Evolutionary conservation across 2,329 filamentous ascomycete species (phyloP), one percentile per base, ranked within the genome.

Genomic region (Xylariales sp.): DNA sequence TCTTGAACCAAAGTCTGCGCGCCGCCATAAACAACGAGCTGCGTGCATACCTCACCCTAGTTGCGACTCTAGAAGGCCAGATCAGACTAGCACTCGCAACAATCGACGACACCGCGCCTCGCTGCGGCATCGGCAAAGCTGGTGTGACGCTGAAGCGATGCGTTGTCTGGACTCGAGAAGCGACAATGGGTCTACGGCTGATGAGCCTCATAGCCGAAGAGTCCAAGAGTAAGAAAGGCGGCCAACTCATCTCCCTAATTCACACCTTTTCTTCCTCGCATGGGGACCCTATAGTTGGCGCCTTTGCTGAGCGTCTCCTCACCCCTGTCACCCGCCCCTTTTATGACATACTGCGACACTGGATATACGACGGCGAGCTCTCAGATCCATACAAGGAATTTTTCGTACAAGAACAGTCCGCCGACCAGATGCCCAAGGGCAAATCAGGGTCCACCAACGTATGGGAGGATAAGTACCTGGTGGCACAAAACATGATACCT

Each of bases 291-390:
- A 90, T 96, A 50, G 93, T 98, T 19, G 86, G 86, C 48, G 84
- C 84, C 0, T 97, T 97, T 66, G 93, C 93, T 0, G 91, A 97
- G 62, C 81, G 91, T 18, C 73, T 98, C 20, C 74, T 98, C 5
- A 76, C 77, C 5, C 87, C 91, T 55, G 86, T 98, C 40, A 96
- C 93, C 2, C 77, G 86, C 12, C 94, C 94, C 0, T 98, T 98
- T 59, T 98, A 98, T 61, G 88, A 94, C 55, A 96, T 98, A 70
- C 72, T 98, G 40, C 82, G 89, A 41, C 86, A 88, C 54, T 98
- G 93, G 93, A 95, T 98, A 38, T 98, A 98, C 58, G 91, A 98
- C 56, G 93, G 93, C 46, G 94, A 98, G 68, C 75, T 98, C 11
- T 89, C 88, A n/a, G 93, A 98, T 62, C 93, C 94, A 0, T 96